Percentiles rank a stretch among this genome's conserved stretches.
These are phyloP conservation scores for Kodamaea hsintzibuensis DNA, from an alignment of 805 yeast genomes.

Conservation along the genomic window DNA sequence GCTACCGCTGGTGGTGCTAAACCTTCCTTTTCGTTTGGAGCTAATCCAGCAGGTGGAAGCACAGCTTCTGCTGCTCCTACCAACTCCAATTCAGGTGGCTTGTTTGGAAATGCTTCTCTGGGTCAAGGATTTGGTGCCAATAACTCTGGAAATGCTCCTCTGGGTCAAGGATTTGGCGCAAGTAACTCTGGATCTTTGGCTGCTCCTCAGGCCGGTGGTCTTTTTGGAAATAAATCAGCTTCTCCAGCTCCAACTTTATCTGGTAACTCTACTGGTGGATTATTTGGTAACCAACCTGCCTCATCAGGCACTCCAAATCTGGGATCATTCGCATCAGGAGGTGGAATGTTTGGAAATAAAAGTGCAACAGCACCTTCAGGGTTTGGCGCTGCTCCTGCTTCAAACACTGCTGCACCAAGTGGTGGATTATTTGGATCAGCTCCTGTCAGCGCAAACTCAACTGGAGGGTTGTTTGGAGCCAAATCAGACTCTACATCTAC, in stretches of 20 bases:
- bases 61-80: not conserved
- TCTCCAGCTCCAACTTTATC: not conserved
- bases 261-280: constrained; percentile 6
- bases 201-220: not conserved
- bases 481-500: not conserved
- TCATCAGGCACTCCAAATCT: not conserved
- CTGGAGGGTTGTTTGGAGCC: not conserved
- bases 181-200: not conserved
- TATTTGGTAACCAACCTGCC: constrained; percentile 5
- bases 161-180: not conserved
- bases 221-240: not conserved
- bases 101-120: not conserved
- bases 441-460: not conserved
- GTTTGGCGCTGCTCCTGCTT: not conserved
- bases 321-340: not conserved
- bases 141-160: not conserved
- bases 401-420: not conserved
- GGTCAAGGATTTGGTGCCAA: not conserved
- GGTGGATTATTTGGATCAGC: not conserved
- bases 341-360: not conserved
- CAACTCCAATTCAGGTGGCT: not conserved
- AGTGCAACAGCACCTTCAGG: not conserved
- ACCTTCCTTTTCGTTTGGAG: not conserved
- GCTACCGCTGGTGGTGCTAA: not conserved
- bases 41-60: not conserved